A percentile compares a stretch with the other conserved stretches of the same genome.
Evolutionary conservation across 768 basidiomycete species (phyloP).

Genomic region (Crepidotus variabilis): DNA sequence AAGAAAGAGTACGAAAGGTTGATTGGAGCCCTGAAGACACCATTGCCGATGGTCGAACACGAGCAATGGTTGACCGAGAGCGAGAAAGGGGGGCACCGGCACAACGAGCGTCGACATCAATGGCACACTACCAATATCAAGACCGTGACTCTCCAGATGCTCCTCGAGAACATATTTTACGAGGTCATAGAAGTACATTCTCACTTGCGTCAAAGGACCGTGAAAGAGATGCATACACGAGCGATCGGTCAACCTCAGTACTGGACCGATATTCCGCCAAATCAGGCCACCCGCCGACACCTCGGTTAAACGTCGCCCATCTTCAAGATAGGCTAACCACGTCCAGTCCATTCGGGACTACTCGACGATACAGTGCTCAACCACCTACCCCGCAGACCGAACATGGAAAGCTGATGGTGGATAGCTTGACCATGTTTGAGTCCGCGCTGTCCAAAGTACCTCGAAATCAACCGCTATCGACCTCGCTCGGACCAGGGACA

Average conservation of each 20-base stretch:
- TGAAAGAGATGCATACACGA: constrained; percentile 9
- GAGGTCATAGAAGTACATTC: constrained; percentile 40
- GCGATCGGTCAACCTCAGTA: constrained; percentile 14
- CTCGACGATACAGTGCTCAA: constrained; percentile 17
- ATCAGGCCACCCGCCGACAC: constrained; percentile 6
- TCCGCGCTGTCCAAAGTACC: constrained; percentile 56
- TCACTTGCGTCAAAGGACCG: constrained; percentile 22
- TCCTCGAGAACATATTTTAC: constrained; percentile 22
- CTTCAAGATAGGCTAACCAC: constrained; percentile 16
- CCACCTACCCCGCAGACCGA: constrained; percentile 35
- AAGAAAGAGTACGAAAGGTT: constrained; percentile 21
- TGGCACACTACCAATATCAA: constrained; percentile 44
- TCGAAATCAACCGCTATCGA: not conserved
- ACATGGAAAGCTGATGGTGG: constrained; percentile 68
- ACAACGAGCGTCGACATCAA: constrained; percentile 48
- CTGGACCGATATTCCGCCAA: constrained; percentile 18
- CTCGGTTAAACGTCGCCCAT: constrained; percentile 16
- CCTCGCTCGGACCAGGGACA: constrained; percentile 5
- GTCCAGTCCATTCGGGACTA: constrained; percentile 22
- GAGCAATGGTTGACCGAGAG: constrained; percentile 16
- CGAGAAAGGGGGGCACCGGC: constrained; percentile 16
- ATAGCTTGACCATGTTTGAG: constrained; percentile 70
- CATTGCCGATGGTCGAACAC: constrained; percentile 21
- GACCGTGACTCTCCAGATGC: constrained; percentile 18
- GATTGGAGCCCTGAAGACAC: constrained; percentile 33